Base-by-base conservation (phyloP, 257 asterid species). In the Forsythia suspensa region DNA sequence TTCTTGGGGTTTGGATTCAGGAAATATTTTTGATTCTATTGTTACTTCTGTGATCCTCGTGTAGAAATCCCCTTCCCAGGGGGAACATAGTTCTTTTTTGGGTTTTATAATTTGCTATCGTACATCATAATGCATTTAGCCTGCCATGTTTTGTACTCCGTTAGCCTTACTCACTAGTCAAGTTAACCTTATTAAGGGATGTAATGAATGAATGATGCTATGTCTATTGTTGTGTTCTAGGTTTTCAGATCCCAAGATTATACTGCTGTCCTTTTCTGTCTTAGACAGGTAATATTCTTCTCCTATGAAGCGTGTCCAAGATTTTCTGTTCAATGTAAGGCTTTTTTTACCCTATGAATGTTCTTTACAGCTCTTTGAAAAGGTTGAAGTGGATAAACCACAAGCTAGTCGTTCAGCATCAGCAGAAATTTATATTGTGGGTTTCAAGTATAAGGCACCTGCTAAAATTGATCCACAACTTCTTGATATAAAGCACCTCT, bases 181-280 rank as follows among this genome's bases (percentile, higher is more conserved):
- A 16, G 65, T 18, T 21, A 55, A 55, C 67, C 29, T 57, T 57
- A 57, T 18, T 18, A 57, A 3, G 29, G 12, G 66, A 57, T n/a
- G 66, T 57, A 57, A 57, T 57, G 16, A 20, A 18, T 63, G 6
- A 24, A 63, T 63, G 40, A 24, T 63, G 40, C 5, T 63, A 46
- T 51, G 29, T 74, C 46, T 63, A n/a, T 29, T 72, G 48, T 37
- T 48, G 46, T 72, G 36, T n/a, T 52, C 76, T 73, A 92, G 99
- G 91, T 96, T 76, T 96, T 96, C 91, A 92, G 97, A 92, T 94
- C 98, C 52, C 97, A 92, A 83, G 99, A 93, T 80, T 95, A 95
- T 76, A 92, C 89, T 3, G 92, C 98, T 6, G 99, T 93, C 63
- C 83, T 92, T 21, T 94, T 88, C 77, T 94, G 97, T 88, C 98